Conservation (phyloP, 495 filamentous ascomycete species). For the Letharia columbiana region DNA sequence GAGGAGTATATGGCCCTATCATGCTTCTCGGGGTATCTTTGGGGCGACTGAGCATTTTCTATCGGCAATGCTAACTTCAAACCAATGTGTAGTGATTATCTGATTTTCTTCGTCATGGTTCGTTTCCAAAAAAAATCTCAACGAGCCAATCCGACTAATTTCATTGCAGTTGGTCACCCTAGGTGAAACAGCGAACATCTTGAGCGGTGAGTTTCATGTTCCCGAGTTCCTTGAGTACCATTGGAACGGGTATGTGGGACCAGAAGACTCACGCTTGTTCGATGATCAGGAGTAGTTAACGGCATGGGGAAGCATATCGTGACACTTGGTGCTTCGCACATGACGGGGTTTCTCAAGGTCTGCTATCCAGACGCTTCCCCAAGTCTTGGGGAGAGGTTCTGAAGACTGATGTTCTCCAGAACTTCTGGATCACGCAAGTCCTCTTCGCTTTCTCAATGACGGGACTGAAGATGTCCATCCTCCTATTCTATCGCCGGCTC, state of each 20-base stretch:
- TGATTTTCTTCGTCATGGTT: slow-evolving; percentile 8
- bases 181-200: not conserved
- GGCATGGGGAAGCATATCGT: too few relatives aligned
- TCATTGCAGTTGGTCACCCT: not conserved
- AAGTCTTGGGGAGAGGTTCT: not conserved
- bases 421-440: slow-evolving; percentile 9
- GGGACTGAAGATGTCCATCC: slow-evolving; percentile 32
- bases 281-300: too few relatives aligned
- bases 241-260: too few relatives aligned
- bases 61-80: too few relatives aligned
- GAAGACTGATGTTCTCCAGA: not conserved
- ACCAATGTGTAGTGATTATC: not conserved
- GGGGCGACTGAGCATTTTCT: too few relatives aligned
- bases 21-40: too few relatives aligned
- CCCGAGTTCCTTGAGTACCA: too few relatives aligned
- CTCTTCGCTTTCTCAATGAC: slow-evolving; percentile 9
- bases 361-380: not conserved
- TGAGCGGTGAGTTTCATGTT: too few relatives aligned
- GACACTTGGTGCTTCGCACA: not conserved
- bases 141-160: not conserved
- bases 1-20: too few relatives aligned
- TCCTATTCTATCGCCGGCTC: slow-evolving; percentile 40
- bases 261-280: too few relatives aligned
- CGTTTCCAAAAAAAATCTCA: not conserved
- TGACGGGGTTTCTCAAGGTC: slow-evolving; percentile 12